Conservation (phyloP, 2,329 filamentous ascomycete species). For the Ophiostoma pallidulum region DNA sequence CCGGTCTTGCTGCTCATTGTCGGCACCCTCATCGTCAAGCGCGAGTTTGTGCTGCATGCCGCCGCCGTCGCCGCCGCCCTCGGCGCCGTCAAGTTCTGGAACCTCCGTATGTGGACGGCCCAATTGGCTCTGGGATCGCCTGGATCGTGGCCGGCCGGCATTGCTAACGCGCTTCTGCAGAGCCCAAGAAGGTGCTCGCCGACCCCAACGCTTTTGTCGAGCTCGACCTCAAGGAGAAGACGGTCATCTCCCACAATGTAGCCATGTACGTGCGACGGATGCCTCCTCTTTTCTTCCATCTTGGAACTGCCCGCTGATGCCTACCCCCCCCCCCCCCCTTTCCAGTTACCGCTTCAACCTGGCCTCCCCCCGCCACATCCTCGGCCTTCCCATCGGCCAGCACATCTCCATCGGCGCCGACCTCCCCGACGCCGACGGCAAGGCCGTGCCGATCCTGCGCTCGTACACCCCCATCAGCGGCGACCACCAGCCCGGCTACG, state of each 20-base stretch:
- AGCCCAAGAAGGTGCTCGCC: constrained; percentile 73
- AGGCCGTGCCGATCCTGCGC: constrained; percentile 73
- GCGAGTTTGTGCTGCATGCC: constrained; percentile 65
- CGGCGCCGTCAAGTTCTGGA: constrained; percentile 61
- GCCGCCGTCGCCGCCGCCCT: constrained; percentile 55
- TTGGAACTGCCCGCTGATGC: background rate
- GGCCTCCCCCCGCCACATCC: constrained; percentile 65
- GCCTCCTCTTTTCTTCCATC: background rate
- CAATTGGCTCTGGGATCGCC: too few relatives aligned
- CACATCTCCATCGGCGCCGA: constrained; percentile 92
- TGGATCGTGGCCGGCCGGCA: too few relatives aligned
- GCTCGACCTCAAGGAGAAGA: constrained; percentile 91
- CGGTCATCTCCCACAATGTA: constrained; percentile 91
- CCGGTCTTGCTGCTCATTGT: constrained; percentile 70
- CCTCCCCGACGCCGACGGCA: constrained; percentile 57
- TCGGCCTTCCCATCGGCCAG: constrained; percentile 95
- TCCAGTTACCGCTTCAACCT: constrained; percentile 83
- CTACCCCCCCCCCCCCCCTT: too few relatives aligned
- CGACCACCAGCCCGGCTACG: constrained; percentile 80
- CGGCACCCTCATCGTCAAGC: constrained; percentile 69
- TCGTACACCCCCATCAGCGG: constrained; percentile 90
- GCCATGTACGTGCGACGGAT: constrained; percentile 58
- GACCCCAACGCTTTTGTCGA: constrained; percentile 73
- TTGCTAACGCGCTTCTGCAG: constrained; percentile 26
- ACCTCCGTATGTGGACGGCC: constrained; percentile 49